Percentiles rank a stretch among this genome's conserved stretches.
These are phyloP conservation scores for Prunus campanulata DNA, from an alignment of 306 rosid genomes.

Conservation along the genomic window DNA sequence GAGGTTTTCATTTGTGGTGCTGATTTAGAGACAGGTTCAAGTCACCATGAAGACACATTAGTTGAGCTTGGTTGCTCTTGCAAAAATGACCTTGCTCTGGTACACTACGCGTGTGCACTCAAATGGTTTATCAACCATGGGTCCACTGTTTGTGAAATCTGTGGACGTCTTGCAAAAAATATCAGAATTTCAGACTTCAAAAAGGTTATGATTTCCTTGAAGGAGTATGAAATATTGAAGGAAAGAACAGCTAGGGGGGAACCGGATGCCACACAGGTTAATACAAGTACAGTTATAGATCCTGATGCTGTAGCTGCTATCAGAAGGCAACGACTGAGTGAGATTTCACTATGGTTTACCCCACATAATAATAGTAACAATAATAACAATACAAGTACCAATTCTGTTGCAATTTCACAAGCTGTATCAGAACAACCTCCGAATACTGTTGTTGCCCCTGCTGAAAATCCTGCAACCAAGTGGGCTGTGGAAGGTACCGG, in stretches of 20 bases:
- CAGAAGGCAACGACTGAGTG: slow-evolving; percentile 83
- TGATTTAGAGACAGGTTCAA: slow-evolving; percentile 77
- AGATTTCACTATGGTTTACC: slow-evolving; percentile 88
- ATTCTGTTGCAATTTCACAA: slow-evolving; percentile 52
- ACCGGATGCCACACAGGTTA: slow-evolving; percentile 49
- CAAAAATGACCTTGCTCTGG: slow-evolving; percentile 89
- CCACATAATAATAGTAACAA: slow-evolving; percentile 51
- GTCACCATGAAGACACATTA: slow-evolving; percentile 51
- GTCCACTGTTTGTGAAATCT: slow-evolving; percentile 89
- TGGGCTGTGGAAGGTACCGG: slow-evolving; percentile 96
- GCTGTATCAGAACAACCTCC: slow-evolving; percentile 61
- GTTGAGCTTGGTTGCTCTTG: slow-evolving; percentile 94
- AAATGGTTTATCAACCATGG: slow-evolving; percentile 98
- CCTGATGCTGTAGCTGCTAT: slow-evolving; percentile 98
- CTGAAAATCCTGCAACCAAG: slow-evolving; percentile 69
- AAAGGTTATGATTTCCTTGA: slow-evolving; percentile 68
- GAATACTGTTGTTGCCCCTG: slow-evolving; percentile 42
- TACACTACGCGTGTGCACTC: slow-evolving; percentile 93
- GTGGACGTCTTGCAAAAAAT: slow-evolving; percentile 72
- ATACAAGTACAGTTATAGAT: slow-evolving; percentile 52
- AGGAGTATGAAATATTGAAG: slow-evolving; percentile 79
- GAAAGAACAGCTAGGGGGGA: slow-evolving; percentile 83
- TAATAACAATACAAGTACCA: slow-evolving; percentile 20
- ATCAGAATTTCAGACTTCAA: slow-evolving; percentile 66
- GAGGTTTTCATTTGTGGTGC: slow-evolving; percentile 73